These are phyloP conservation scores for Pseudogymnoascus sp. DNA, from an alignment of 2,329 filamentous ascomycete species.

Conservation along the genomic window DNA sequence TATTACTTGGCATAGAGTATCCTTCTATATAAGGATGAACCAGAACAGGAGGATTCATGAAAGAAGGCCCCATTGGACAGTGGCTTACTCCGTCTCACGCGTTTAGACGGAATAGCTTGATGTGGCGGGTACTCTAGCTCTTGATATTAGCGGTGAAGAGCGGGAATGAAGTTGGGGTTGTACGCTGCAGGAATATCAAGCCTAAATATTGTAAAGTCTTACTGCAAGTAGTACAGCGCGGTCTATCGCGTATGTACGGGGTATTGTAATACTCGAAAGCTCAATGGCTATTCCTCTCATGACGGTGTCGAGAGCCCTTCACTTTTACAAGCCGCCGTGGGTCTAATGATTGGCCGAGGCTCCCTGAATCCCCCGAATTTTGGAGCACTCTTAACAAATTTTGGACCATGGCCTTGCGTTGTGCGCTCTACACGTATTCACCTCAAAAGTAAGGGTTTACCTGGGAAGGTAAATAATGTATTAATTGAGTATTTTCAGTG, in stretches of 20 bases:
- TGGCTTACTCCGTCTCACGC: neutral
- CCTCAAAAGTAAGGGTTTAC: neutral
- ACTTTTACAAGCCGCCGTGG: neutral
- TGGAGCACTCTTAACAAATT: neutral
- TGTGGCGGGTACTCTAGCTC: neutral
- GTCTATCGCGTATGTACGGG: neutral
- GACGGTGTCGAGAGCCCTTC: neutral
- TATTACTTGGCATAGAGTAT: neutral
- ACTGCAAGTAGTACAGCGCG: neutral
- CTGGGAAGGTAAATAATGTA: neutral
- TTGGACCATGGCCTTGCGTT: neutral
- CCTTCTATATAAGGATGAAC: neutral
- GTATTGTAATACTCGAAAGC: neutral
- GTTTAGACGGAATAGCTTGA: neutral
- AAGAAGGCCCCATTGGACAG: neutral
- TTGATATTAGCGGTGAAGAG: slow-evolving; percentile 1
- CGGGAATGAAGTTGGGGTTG: neutral
- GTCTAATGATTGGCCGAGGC: slow-evolving; percentile 1
- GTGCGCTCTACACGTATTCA: neutral
- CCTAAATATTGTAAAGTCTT: neutral
- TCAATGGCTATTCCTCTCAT: neutral
- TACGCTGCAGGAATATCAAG: neutral
- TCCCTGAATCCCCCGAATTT: neutral
- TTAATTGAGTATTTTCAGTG: neutral
- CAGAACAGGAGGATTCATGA: neutral